phyloP scores from a whole-genome alignment of 2,329 filamentous ascomycete genomes.

The Diaporthe batatas region DNA sequence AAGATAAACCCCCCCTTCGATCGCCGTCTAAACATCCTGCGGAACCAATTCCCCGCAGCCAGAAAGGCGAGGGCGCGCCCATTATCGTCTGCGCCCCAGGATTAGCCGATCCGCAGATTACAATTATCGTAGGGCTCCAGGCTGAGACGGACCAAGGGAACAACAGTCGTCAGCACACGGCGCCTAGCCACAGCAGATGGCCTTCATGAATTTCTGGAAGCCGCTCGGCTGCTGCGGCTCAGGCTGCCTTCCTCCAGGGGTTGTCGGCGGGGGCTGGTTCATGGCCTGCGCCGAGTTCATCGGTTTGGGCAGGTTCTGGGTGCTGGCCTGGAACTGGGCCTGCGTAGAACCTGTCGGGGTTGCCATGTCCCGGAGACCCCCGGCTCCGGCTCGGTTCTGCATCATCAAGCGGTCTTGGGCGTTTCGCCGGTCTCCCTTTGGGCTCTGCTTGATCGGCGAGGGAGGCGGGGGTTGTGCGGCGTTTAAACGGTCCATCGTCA shows the following conservation, averaged over 20 bases:
- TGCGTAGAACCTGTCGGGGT: conserved; percentile 92
- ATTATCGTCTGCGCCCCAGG: conserved; percentile 21
- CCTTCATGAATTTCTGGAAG: conserved; percentile 93
- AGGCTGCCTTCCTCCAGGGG: conserved; percentile 66
- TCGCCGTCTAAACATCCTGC: conserved; percentile 39
- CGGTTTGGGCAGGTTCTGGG: conserved; percentile 82
- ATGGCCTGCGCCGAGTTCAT: conserved; percentile 72
- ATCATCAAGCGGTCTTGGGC: conserved; percentile 78
- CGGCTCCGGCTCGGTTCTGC: conserved; percentile 82
- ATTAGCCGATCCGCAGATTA: conserved; percentile 35
- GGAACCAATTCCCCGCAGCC: conserved; percentile 28
- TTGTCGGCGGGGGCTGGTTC: conserved; percentile 66
- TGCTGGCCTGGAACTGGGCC: conserved; percentile 96
- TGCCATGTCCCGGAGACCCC: conserved; percentile 80
- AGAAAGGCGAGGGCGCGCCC: conserved; percentile 35
- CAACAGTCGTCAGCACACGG: conserved; percentile 42
- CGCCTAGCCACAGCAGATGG: conserved; percentile 85
- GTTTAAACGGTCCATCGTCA: conserved; percentile 92
- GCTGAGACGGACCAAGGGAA: conserved; percentile 37
- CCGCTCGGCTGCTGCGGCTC: conserved; percentile 80
- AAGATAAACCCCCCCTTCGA: conserved; percentile 39
- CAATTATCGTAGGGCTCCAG: conserved; percentile 26
- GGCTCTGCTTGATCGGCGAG: conserved; percentile 84
- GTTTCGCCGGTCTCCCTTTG: conserved; percentile 81
- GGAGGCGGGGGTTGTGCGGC: conserved; percentile 91